Base-by-base conservation (phyloP, 345 rosid species). In the Pistacia atlantica region DNA sequence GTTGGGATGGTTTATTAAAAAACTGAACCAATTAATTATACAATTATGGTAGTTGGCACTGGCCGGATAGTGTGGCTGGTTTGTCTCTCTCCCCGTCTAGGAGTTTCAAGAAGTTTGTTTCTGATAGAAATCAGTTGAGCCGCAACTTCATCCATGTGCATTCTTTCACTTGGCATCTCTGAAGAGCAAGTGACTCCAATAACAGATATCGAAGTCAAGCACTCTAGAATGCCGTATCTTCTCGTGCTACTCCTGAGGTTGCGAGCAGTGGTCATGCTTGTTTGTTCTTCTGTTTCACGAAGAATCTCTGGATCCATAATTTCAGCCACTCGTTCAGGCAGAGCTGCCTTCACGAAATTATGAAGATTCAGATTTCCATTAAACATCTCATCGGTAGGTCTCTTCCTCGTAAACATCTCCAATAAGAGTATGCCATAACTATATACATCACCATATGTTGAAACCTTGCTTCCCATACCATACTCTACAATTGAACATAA, bases 351-450 rank as follows among this genome's bases (percentile, higher is more conserved):
- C 0, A 71, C 75, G 72, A 57, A 71, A 33, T 54, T 68, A 51
- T 72, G 83, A 11, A 83, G 78, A 63, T 31, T 79, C 5, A 74
- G 38, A 11, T 74, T 65, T 2, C 80, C 89, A 4, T 35, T 49
- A 65, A 81, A 83, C 74, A 58, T 56, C 4, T 76, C 75, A 38
- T 81, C 70, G 0, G 81, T 86, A 11, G 86, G 83, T 18, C 58
- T 55, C 70, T 74, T 67, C 33, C 85, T 65, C 0, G 81, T 73
- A 56, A 86, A 67, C 72, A 83, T 64, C 78, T 86, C 82, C 9
- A 81, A 28, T 67, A 83, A 58, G 2, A 86, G 65, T 5, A 86
- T 79, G 0, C 86, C 86, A 58, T 49, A 86, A 33, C 86, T 81
- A n/a, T 81, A 77, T 25, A 86, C 75, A 67, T 86, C 83, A 0